These are phyloP conservation scores for Withania somnifera DNA, from an alignment of 305 asterid genomes.

Conservation along the genomic window DNA sequence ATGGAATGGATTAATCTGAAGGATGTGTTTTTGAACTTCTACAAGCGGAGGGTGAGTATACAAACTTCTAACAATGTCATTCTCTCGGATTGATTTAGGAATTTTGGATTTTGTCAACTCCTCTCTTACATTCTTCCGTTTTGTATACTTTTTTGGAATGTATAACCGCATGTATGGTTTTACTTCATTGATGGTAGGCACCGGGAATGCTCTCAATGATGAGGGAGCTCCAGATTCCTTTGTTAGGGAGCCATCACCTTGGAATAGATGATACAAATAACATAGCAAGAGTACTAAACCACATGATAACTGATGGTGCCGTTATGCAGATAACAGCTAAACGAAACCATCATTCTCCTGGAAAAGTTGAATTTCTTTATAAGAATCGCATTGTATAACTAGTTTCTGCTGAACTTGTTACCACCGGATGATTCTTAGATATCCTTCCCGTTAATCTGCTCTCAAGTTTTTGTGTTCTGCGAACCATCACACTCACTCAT, in stretches of 20 bases:
- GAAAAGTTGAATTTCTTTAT: conserved; percentile 36
- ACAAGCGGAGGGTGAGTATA: conserved; percentile 58
- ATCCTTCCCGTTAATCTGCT: not conserved
- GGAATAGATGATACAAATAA: conserved; percentile 88
- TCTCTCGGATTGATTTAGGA: not conserved
- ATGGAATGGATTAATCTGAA: conserved; percentile 95
- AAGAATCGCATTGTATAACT: conserved; percentile 41
- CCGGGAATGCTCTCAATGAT: conserved; percentile 92
- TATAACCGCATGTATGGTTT: not conserved
- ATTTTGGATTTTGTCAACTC: not conserved
- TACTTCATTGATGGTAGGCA: conserved; percentile 37
- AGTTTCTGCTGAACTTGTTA: not conserved
- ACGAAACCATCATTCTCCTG: conserved; percentile 31
- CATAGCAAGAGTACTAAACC: conserved; percentile 68
- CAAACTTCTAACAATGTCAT: not conserved
- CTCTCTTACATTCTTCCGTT: not conserved
- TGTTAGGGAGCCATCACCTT: conserved; percentile 84
- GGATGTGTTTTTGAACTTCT: conserved; percentile 79
- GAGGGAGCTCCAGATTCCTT: conserved; percentile 52
- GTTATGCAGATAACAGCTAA: conserved; percentile 61
- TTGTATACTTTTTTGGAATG: not conserved
- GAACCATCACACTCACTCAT: not conserved
- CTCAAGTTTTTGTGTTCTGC: not conserved
- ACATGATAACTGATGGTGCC: conserved; percentile 81
- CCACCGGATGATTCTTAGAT: not conserved